These are phyloP conservation scores for Cucumis melo DNA, from an alignment of 306 rosid species.

Conservation along the genomic window DNA sequence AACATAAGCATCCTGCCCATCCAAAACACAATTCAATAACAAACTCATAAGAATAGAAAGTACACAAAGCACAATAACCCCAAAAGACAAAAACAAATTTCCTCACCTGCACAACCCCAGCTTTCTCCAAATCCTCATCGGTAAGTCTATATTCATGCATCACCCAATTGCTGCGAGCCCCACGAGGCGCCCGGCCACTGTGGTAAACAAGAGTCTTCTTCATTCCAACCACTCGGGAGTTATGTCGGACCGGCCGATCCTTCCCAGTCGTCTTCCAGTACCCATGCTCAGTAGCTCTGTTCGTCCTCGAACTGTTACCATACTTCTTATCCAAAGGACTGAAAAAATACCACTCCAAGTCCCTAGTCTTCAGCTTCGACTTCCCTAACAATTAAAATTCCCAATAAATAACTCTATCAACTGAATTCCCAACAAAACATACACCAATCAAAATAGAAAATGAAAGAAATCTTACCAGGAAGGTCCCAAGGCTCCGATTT, in stretches of 20 bases:
- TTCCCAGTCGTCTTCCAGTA: constrained; percentile 98
- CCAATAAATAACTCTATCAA: not conserved
- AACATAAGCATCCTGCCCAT: constrained; percentile 66
- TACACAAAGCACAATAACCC: not conserved
- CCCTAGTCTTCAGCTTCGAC: constrained; percentile 69
- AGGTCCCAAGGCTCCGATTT: constrained; percentile 92
- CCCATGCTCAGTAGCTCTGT: constrained; percentile 72
- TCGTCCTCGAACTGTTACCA: constrained; percentile 68
- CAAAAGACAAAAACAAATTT: not conserved
- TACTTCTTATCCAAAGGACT: constrained; percentile 68
- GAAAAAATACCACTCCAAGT: constrained; percentile 91
- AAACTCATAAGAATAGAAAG: not conserved
- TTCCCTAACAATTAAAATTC: constrained; percentile 14
- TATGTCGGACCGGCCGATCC: constrained; percentile 39
- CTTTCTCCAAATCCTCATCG: constrained; percentile 42
- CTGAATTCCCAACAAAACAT: not conserved
- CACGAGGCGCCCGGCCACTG: constrained; percentile 66
- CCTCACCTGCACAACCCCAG: constrained; percentile 39
- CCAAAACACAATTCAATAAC: constrained; percentile 8
- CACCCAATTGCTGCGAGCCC: constrained; percentile 77
- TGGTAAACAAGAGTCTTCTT: constrained; percentile 94
- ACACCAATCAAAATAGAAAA: not conserved
- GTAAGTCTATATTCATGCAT: constrained; percentile 80
- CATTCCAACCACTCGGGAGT: constrained; percentile 47
- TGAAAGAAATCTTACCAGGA: constrained; percentile 33